phyloP scores from a whole-genome alignment of 768 basidiomycete genomes.

The Lepiota brunneoincarnata region DNA sequence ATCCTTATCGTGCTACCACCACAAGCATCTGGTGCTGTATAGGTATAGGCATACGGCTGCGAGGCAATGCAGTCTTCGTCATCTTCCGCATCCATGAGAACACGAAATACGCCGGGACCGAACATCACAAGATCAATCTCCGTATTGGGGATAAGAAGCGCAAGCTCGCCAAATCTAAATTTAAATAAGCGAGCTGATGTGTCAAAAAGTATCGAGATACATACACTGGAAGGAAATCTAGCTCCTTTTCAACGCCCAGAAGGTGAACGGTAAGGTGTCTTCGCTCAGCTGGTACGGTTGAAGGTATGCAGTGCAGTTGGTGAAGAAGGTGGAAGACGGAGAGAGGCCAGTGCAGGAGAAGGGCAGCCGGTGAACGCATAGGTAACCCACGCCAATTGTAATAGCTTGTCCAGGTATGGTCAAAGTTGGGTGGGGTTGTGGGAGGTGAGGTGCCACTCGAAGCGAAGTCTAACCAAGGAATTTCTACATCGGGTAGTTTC shows the following conservation, averaged over 20 bases:
- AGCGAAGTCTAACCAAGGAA: conserved; percentile 33
- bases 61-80: conserved; percentile 24
- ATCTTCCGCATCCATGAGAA: conserved; percentile 29
- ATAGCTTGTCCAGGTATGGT: conserved; percentile 40
- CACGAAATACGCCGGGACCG: conserved; percentile 28
- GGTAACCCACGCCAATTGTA: conserved; percentile 44
- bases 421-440: conserved; percentile 23
- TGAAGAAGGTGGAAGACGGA: conserved; percentile 35
- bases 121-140: conserved; percentile 42
- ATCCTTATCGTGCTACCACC: conserved; percentile 38
- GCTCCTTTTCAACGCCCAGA: conserved; percentile 37
- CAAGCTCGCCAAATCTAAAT: conserved; percentile 42
- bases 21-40: conserved; percentile 32
- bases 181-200: neutral
- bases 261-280: conserved; percentile 31
- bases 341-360: conserved; percentile 44
- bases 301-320: conserved; percentile 27
- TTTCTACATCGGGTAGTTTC: conserved; percentile 28
- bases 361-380: conserved; percentile 37
- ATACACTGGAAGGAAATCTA: conserved; percentile 16
- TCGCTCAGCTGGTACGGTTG: conserved; percentile 21
- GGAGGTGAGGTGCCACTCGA: conserved; percentile 15
- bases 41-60: conserved; percentile 25
- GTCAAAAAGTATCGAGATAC: neutral
- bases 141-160: conserved; percentile 40